phyloP scores from a whole-genome alignment of 129 eudicot genomes.

The sunflower (Helianthus annuus) region HanXRQr2.0-SUNRISE NC_035435.2:168344680-168345179 shows the following conservation, averaged over 20 bases:
- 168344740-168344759: constrained; percentile 77
- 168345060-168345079: too few species aligned
- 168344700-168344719: not conserved
- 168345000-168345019: too few species aligned
- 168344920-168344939: constrained; percentile 4
- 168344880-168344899: constrained; percentile 17
- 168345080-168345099: too few species aligned
- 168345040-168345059: too few species aligned
- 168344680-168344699: not conserved
- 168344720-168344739: constrained; percentile 5
- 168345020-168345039: too few species aligned
- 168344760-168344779: constrained; percentile 80
- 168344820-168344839: constrained; percentile 6
- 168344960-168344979: too few species aligned
- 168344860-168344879: not conserved
- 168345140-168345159: too few species aligned
- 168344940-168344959: not conserved
- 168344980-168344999: too few species aligned
- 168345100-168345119: too few species aligned
- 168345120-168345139: too few species aligned
- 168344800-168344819: constrained; percentile 70
- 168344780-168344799: constrained; percentile 54
- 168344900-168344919: constrained; percentile 19
- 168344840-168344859: constrained; percentile 9
- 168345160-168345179: too few species aligned